Percentiles rank a stretch among this genome's conserved stretches.
These are phyloP conservation scores for Aspergillus luchuensis DNA, from an alignment of 2,329 filamentous ascomycete species.

Conservation along the genomic window DNA sequence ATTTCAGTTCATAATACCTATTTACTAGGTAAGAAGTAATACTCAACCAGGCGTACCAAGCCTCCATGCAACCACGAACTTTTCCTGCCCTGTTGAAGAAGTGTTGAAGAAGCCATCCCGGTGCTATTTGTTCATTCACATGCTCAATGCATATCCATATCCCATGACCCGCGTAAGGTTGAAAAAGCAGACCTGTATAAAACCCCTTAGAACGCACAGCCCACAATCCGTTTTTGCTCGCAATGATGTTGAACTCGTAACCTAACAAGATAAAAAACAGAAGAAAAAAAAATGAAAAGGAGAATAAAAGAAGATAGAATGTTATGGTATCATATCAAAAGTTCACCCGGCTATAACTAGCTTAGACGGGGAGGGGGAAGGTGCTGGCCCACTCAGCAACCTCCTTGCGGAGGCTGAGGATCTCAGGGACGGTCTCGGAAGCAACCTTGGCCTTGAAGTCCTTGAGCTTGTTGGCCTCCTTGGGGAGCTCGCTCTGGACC, in stretches of 20 bases:
- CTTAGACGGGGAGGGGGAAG: constrained; percentile 79
- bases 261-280: constrained; percentile 7
- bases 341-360: constrained; percentile 8
- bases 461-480: constrained; percentile 99
- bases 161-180: constrained; percentile 43
- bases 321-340: constrained; percentile 24
- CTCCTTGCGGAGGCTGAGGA: constrained; percentile 84
- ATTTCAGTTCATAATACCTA: constrained; percentile 8
- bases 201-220: constrained; percentile 38
- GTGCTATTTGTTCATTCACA: constrained; percentile 27
- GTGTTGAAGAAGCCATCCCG: constrained; percentile 31
- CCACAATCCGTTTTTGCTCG: constrained; percentile 32
- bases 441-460: constrained; percentile 96
- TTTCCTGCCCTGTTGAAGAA: constrained; percentile 28
- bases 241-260: constrained; percentile 43
- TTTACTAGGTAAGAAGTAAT: neutral
- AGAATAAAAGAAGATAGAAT: constrained; percentile 15
- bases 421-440: constrained; percentile 74
- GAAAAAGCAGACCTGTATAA: constrained; percentile 45
- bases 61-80: constrained; percentile 19
- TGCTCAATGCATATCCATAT: constrained; percentile 33
- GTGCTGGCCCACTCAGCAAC: constrained; percentile 81
- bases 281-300: constrained; percentile 8
- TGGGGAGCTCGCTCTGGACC: constrained; percentile 80
- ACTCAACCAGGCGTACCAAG: constrained; percentile 2